A percentile compares a stretch with the other conserved stretches of the same genome.
Evolutionary conservation across 2,329 filamentous ascomycete genomes (phyloP).

Genomic region (Chaetomiaceae sp.): DNA sequence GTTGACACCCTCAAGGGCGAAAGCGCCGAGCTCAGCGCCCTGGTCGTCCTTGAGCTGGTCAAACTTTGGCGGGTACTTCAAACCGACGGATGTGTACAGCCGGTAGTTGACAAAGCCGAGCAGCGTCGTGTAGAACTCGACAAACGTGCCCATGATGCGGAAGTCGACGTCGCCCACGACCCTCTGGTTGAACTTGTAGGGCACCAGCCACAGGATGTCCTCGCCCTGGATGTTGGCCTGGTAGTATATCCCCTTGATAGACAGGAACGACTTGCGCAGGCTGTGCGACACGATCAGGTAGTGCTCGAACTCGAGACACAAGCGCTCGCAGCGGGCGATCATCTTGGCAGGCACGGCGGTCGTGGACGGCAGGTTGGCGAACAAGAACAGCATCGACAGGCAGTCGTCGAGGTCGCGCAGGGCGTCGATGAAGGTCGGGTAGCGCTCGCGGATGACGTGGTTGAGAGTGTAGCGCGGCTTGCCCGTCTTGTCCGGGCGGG

Average conservation of each 20-base stretch:
- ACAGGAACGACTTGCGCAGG: slow-evolving; percentile 91
- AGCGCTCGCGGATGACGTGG: slow-evolving; percentile 96
- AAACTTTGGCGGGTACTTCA: slow-evolving; percentile 96
- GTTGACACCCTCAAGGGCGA: slow-evolving; percentile 76
- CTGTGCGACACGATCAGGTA: slow-evolving; percentile 91
- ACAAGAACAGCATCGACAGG: slow-evolving; percentile 93
- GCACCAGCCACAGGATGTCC: slow-evolving; percentile 94
- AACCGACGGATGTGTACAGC: slow-evolving; percentile 82
- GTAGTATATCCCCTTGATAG: slow-evolving; percentile 99
- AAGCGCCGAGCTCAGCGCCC: slow-evolving; percentile 84
- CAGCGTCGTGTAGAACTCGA: slow-evolving; percentile 97
- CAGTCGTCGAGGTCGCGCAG: slow-evolving; percentile 94
- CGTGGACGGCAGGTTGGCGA: slow-evolving; percentile 91
- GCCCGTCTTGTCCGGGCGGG: slow-evolving; percentile 82
- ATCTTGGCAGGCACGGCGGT: slow-evolving; percentile 89
- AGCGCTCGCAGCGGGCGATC: slow-evolving; percentile 86
- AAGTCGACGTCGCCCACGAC: slow-evolving; percentile 95
- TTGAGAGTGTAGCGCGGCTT: slow-evolving; percentile 88
- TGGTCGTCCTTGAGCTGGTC: slow-evolving; percentile 81
- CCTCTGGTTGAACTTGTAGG: slow-evolving; percentile 96
- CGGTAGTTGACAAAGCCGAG: slow-evolving; percentile 95
- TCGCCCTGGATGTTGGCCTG: slow-evolving; percentile 96
- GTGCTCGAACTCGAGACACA: slow-evolving; percentile 95
- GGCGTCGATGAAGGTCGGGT: slow-evolving; percentile 94
- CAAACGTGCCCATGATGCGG: slow-evolving; percentile 97